phyloP scores from a whole-genome alignment of 208 protist species.

The Porcisia deanei region DNA sequence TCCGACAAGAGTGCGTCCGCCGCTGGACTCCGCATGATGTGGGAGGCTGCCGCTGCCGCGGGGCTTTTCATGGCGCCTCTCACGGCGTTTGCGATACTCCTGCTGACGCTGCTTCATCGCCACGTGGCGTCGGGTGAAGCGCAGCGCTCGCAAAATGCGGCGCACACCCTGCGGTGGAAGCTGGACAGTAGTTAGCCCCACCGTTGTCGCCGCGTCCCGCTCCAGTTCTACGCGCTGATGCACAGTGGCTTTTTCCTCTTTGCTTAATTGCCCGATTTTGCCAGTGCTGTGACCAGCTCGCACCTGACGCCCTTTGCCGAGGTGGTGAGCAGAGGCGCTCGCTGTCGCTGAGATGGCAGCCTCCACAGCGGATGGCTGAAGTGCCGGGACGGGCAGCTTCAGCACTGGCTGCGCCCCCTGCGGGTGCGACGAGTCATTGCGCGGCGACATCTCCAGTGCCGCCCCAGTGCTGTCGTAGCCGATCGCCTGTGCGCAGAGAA shows the following conservation, averaged over 20 bases:
- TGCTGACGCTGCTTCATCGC: conserved; percentile 3
- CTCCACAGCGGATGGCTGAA: conserved; percentile 31
- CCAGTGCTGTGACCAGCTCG: conserved; percentile 28
- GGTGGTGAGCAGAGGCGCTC: conserved; percentile 1
- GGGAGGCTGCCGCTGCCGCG: background rate
- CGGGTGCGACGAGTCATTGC: background rate
- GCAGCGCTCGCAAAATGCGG: conserved; percentile 40
- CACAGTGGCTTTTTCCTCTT: conserved; percentile 30
- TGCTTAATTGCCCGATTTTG: conserved; percentile 25
- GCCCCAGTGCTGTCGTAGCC: conserved; percentile 41
- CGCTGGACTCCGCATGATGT: background rate
- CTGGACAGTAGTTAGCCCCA: conserved; percentile 20
- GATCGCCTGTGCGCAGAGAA: conserved; percentile 61
- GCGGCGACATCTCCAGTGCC: conserved; percentile 22
- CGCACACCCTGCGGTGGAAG: conserved; percentile 19
- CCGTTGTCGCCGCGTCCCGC: conserved; percentile 28
- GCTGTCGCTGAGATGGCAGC: conserved; percentile 24
- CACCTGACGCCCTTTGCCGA: conserved; percentile 14
- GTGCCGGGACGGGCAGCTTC: conserved; percentile 31
- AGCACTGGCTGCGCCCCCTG: conserved; percentile 25
- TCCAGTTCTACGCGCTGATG: conserved; percentile 34
- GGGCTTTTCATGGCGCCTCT: background rate
- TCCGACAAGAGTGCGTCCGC: background rate
- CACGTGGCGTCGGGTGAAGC: conserved; percentile 25
- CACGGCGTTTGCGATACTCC: conserved; percentile 14